Conservation (phyloP, 805 yeast species). For the Diddensiella caesifluorescens region DNA sequence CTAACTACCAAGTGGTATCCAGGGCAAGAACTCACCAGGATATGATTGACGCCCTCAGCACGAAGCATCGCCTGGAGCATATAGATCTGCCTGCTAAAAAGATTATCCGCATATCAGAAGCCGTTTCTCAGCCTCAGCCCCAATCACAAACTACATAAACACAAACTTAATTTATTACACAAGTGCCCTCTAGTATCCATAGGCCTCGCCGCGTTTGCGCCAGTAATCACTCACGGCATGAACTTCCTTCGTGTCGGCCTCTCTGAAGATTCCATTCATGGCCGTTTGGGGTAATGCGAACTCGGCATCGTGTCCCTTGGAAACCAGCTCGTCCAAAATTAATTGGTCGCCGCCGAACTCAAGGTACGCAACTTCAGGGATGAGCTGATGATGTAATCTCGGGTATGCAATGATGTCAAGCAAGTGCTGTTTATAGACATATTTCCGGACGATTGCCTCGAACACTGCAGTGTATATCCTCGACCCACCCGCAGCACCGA, state of each 20-base stretch:
- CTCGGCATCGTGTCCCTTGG: slow-evolving; percentile 47
- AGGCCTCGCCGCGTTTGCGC: slow-evolving; percentile 77
- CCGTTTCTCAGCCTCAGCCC: too few relatives aligned
- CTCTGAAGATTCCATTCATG: slow-evolving; percentile 49
- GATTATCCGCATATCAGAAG: too few relatives aligned
- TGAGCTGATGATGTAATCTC: slow-evolving; percentile 80
- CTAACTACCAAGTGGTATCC: slow-evolving; percentile 52
- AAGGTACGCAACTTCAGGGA: slow-evolving; percentile 62
- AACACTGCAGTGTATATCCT: slow-evolving; percentile 77
- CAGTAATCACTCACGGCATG: slow-evolving; percentile 86
- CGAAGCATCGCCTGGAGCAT: background rate
- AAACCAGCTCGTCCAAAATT: slow-evolving; percentile 34
- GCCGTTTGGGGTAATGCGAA: slow-evolving; percentile 46
- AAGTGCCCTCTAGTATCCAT: slow-evolving; percentile 45
- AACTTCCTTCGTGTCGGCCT: slow-evolving; percentile 37
- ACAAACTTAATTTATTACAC: slow-evolving; percentile 1
- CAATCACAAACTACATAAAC: too few relatives aligned
- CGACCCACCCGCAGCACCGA: slow-evolving; percentile 96
- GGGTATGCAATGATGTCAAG: slow-evolving; percentile 73
- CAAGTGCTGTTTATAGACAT: slow-evolving; percentile 52
- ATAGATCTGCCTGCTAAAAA: too few relatives aligned
- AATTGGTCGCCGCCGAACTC: slow-evolving; percentile 45
- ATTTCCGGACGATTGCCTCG: slow-evolving; percentile 67
- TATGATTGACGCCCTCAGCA: background rate
- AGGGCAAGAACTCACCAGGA: slow-evolving; percentile 44